phyloP scores from a whole-genome alignment of 345 rosid species.

The Gossypium turneri region DNA sequence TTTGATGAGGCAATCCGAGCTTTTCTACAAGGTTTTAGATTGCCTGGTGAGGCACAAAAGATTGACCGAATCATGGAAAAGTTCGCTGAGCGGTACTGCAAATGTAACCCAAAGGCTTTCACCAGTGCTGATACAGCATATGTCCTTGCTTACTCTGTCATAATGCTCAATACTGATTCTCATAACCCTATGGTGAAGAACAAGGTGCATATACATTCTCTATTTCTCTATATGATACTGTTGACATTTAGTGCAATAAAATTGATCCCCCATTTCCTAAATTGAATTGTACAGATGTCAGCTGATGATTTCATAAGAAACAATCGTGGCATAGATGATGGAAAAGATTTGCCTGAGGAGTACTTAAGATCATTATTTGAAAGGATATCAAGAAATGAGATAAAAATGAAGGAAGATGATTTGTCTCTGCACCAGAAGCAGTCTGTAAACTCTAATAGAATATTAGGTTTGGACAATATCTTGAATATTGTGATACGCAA shows the following conservation, averaged over 20 bases:
- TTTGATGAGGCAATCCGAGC: conserved; percentile 96
- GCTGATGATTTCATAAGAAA: conserved; percentile 95
- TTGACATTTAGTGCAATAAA: conserved; percentile 23
- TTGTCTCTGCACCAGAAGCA: conserved; percentile 75
- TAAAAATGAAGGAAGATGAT: conserved; percentile 93
- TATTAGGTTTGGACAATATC: conserved; percentile 86
- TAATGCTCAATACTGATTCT: conserved; percentile 94
- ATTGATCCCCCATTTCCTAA: conserved; percentile 20
- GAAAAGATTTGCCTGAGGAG: conserved; percentile 92
- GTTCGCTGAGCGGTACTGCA: conserved; percentile 92
- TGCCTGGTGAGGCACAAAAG: conserved; percentile 99
- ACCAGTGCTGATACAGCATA: conserved; percentile 95
- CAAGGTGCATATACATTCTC: conserved; percentile 56
- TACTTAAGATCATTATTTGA: conserved; percentile 84
- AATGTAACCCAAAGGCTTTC: conserved; percentile 91
- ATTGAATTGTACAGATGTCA: conserved; percentile 72
- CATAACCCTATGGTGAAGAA: conserved; percentile 96
- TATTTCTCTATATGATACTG: conserved; percentile 19
- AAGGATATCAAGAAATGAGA: conserved; percentile 91
- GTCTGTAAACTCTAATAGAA: conserved; percentile 73
- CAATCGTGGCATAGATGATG: conserved; percentile 98
- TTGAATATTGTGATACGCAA: conserved; percentile 95
- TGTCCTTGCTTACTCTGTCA: conserved; percentile 97
- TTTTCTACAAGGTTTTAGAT: conserved; percentile 84
- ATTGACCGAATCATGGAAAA: conserved; percentile 99